Base-by-base conservation (phyloP, 169 alveolate species). In the Toxoplasma gondii region DNA sequence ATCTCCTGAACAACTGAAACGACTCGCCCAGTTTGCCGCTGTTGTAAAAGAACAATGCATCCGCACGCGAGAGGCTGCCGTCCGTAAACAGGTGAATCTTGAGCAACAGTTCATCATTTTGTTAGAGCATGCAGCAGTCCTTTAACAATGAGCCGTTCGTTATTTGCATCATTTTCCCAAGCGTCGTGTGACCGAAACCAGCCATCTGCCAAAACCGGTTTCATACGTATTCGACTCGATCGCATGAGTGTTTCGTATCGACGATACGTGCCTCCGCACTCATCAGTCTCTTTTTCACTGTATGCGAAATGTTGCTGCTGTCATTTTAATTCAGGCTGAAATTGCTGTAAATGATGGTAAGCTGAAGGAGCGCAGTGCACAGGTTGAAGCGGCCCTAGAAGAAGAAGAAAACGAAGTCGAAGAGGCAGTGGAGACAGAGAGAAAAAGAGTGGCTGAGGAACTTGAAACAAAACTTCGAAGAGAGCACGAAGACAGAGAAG, bases 21-120 rank as follows among this genome's bases (percentile, higher is more conserved):
- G 90, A 36, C 70, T 82, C 0, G n/a, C 31, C 24, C 34, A 41
- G 19, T 82, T 82, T n/a, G 90, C 67, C 34, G 67, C 24, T 24
- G 90, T 49, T 19, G 31, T 82, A 31, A 41, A 45, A 9, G 67
- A 82, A 38, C 90, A 45, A 17, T 82, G 90, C 67, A 0, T 82
- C 67, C 38, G 70, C 54, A 82, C 90, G 5, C 58, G 90, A 41
- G 69, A 12, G 54, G 90, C 90, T 22, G 90, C 90, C 67, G 90
- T 82, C n/a, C 34, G 67, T 24, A 43, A 29, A 29, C 90, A 82
- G 90, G 90, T 82, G 34, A 78, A 44, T 34, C 9, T 34, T 31
- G 43, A 1, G 83, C 0, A 49, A 49, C 27, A 12, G 0, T 49
- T 49, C 22, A 49, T 9, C 58, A 1, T 49, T 17, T 49, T 49